Percentiles rank a stretch among this genome's conserved stretches.
These are phyloP conservation scores for Fusarium buharicum DNA, from an alignment of 2,329 filamentous ascomycete genomes.

Conservation along the genomic window DNA sequence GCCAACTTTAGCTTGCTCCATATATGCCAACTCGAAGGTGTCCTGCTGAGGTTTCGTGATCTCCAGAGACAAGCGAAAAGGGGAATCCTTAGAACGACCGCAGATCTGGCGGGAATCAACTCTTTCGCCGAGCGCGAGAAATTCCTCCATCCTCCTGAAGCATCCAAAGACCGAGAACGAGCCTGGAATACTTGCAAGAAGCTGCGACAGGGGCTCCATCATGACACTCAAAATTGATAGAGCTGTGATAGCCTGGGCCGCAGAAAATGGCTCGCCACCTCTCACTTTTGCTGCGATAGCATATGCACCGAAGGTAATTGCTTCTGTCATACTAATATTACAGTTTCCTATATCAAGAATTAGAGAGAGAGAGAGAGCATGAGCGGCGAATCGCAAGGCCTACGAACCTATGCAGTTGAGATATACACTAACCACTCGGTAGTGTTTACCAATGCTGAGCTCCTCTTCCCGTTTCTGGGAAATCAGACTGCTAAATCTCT, in stretches of 20 bases:
- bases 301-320: constrained; percentile 48
- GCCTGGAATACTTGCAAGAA: constrained; percentile 43
- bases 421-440: constrained; percentile 42
- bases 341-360: constrained; percentile 39
- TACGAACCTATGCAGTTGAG: constrained; percentile 45
- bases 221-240: constrained; percentile 48
- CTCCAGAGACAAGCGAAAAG: not conserved
- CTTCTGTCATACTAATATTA: constrained; percentile 43
- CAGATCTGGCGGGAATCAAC: constrained; percentile 40
- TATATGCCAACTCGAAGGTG: constrained; percentile 13
- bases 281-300: constrained; percentile 44
- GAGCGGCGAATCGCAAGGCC: not conserved
- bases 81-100: not conserved
- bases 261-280: constrained; percentile 43
- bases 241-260: constrained; percentile 47
- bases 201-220: constrained; percentile 40
- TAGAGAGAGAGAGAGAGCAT: not conserved
- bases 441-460: constrained; percentile 42
- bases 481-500: constrained; percentile 42
- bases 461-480: constrained; percentile 43
- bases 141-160: constrained; percentile 48
- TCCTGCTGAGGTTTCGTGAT: constrained; percentile 1
- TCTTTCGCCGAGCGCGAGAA: constrained; percentile 42
- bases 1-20: not conserved
- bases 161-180: constrained; percentile 46